Evolutionary conservation across 2,329 filamentous ascomycete genomes (phyloP), one percentile per base, ranked within the genome.

Genomic region (Fusarium irregulare): DNA sequence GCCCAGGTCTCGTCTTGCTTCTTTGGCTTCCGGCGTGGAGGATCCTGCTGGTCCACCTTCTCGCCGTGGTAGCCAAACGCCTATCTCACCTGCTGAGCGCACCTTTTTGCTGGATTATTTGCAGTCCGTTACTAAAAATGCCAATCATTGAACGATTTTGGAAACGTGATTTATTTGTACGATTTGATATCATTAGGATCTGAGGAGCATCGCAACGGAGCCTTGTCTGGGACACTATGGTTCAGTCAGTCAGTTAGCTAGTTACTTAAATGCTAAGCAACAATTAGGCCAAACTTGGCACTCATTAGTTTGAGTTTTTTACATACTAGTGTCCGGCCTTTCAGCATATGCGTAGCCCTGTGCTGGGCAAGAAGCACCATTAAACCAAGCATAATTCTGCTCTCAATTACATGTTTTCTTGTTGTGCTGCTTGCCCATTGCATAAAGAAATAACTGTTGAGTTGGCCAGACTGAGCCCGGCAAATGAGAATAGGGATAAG

Each of bases 81-180:
- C 87, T 14, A 88, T 89, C 46, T 91, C 90, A 6, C 87, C 92
- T 0, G 91, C 88, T 1, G 90, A 96, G 72, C 91, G 92, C 76
- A 90, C 85, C 18, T 96, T 96, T 74, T 81, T 97, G 76, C 83
- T 96, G 54, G 91, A 88, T 12, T 96, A 93, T 76, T 81, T 97
- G 73, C 88, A 93, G 68, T 83, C 83, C 27, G 82, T 84, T 4
- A 83, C 84, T 13, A 80, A 81, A 37, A 81, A 75, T 45, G 76
- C 77, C n/a, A 76, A 76, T 23, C 77, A 79, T 41, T 81, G 62
- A 55, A 37, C 40, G 16, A 14, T 42, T 23, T 32, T 48, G 47
- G 58, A 45, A 37, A 56, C 25, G 54, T 56, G 42, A 48, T 60
- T 65, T 44, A 55, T 54, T 60, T 74, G 68, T 56, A 65, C 49